Base-by-base conservation (phyloP, 2,329 filamentous ascomycete genomes). In the Cladosporium sp. region DNA sequence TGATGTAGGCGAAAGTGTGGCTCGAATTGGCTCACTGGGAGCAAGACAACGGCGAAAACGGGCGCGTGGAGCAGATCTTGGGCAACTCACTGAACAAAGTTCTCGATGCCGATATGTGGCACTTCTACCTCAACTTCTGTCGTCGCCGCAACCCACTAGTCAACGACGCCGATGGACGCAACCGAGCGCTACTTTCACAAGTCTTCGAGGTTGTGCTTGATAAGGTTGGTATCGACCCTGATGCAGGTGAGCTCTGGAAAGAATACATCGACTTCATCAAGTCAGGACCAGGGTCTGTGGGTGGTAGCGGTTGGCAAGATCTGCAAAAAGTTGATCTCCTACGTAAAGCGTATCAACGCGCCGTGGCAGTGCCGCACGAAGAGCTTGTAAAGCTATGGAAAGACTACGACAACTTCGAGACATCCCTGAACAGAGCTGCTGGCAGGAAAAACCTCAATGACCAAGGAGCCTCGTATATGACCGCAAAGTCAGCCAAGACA, bases 321-420 rank as follows among this genome's bases (percentile, higher is more conserved):
- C 87, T 92, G 70, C 93, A 97, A 66, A 98, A 98, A 76, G 95
- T 95, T 86, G 93, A 98, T 61, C 77, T 87, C 59, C 72, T 98
- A 45, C 85, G 93, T 53, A 95, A 94, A 66, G 87, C 88, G 0
- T 98, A 96, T 66, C 91, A 96, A 62, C 85, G 85, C 47, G 92
- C 92, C 12, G 88, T 96, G 51, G 84, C 82, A 57, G 82, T 96
- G 33, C 94, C 94, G 4, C 95, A 89, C 55, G 82, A 85, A 49
- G 86, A 85, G 27, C 82, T 95, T 42, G 88, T 92, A 62, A 80
- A 79, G 46, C 73, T 98, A 12, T 98, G 93, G 94, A 95, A 94
- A 67, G 92, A 98, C 63, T 98, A 98, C 64, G 91, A 97, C 66
- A 84, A 88, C 58, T 98, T 98, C 63, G 93, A 98, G 70, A 90